Evolutionary conservation across 2,329 filamentous ascomycete genomes (phyloP).

Genomic region (Botryotinia convoluta): DNA sequence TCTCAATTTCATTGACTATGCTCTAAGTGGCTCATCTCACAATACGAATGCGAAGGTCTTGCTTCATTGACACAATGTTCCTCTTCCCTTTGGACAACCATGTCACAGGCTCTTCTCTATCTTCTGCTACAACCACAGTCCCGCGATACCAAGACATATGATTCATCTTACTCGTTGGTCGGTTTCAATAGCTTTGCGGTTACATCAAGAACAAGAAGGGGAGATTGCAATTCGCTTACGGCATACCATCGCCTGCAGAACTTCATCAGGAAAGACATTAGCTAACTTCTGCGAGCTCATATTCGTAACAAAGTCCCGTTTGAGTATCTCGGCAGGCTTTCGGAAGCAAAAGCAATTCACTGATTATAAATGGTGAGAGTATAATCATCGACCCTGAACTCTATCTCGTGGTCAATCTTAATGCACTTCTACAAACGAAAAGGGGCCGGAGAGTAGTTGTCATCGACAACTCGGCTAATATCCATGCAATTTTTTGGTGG

Average conservation of each 20-base stretch:
- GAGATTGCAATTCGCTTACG: background rate
- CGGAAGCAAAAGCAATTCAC: background rate
- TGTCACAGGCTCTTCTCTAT: background rate
- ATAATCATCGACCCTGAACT: background rate
- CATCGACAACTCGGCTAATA: background rate
- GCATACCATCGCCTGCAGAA: background rate
- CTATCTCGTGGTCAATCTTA: fast-evolving
- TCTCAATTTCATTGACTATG: background rate
- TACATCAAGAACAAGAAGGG: background rate
- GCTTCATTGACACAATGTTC: background rate
- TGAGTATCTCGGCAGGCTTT: background rate
- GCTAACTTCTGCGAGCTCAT: background rate
- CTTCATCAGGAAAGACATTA: background rate
- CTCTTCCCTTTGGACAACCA: background rate
- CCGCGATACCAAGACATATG: background rate
- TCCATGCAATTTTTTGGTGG: background rate
- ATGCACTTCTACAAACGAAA: background rate
- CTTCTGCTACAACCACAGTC: background rate
- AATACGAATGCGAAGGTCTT: background rate
- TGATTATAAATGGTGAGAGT: no score
- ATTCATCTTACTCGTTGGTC: background rate
- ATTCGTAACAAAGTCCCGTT: background rate
- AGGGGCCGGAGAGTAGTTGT: background rate
- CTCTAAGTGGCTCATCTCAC: background rate
- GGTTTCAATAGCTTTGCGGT: background rate